Base-by-base conservation (phyloP, 768 basidiomycete species). In the Dioszegia crocea region DNA sequence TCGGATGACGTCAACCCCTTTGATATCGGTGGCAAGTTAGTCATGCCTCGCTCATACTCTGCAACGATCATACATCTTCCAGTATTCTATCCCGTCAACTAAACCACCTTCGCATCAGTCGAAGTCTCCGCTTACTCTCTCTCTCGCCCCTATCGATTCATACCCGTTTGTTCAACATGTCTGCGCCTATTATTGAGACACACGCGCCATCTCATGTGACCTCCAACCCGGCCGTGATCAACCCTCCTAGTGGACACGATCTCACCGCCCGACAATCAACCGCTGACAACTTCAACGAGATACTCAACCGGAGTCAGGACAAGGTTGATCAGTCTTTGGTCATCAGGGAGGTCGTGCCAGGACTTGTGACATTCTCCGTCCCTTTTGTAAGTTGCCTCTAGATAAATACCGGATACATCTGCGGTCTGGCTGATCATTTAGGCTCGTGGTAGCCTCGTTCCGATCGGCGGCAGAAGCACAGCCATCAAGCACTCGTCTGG, bases 381-480 rank as follows among this genome's bases (percentile, higher is more conserved):
- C 80, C 80, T 46, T 78, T 78, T 47, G 68, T 73, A 41, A 63
- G 75, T 57, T 53, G 5, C 43, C 60, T 30, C 49, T n/a, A n/a
- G n/a, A n/a, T n/a, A n/a, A n/a, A 54, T 36, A 19, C 38, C 9
- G 23, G n/a, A 48, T 31, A n/a, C 11, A 43, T 45, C 23, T 10
- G 27, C 21, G 39, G 21, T 3, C 44, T 9, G 9, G 43, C 47
- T 56, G 40, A 39, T 30, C 46, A 38, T 36, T 86, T 87, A 1
- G 69, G 70, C 82, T 12, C 82, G 88, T 41, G 84, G 82, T 59
- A 83, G 84, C 9, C 8, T 89, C 26, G 65, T 89, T 16, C 88
- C 89, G 3, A 78, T 91, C 27, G 91, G 91, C 0, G 89, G 90
- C 19, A 80, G 91, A 44, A 86, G 88, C 6, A 93, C 90, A 0